phyloP scores from a whole-genome alignment of 768 basidiomycete genomes.

The Phaffia australis region DNA sequence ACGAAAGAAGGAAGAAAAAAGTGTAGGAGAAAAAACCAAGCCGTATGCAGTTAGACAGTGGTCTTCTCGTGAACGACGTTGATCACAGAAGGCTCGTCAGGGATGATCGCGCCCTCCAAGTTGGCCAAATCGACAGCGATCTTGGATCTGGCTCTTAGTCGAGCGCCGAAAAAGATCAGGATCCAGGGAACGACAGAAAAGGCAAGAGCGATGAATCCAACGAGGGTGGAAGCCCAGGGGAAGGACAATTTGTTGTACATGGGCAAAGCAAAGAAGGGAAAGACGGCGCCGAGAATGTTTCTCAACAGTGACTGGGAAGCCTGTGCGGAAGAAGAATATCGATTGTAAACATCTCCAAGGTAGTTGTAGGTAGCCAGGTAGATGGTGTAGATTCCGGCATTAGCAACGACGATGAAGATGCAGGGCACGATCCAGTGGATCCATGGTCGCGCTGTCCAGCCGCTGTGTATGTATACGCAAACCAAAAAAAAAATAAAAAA shows the following conservation, averaged over 20 bases:
- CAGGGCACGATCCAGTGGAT: constrained; percentile 32
- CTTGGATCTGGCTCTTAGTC: constrained; percentile 15
- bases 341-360: constrained; percentile 34
- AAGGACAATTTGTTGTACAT: constrained; percentile 27
- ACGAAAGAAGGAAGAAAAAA: too few species aligned
- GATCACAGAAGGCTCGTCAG: constrained; percentile 15
- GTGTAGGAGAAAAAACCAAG: too few species aligned
- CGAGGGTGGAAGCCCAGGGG: constrained; percentile 31
- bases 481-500: background rate
- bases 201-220: constrained; percentile 29
- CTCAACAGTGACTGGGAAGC: constrained; percentile 30
- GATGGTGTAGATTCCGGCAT: constrained; percentile 28
- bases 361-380: constrained; percentile 28
- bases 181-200: constrained; percentile 26
- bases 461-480: constrained; percentile 25
- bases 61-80: too few species aligned
- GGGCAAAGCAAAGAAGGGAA: constrained; percentile 31
- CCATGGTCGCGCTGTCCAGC: constrained; percentile 33
- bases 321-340: constrained; percentile 34
- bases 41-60: too few species aligned
- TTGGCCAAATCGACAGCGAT: constrained; percentile 23
- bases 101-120: constrained; percentile 20
- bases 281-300: constrained; percentile 30
- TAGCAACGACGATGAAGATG: constrained; percentile 28
- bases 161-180: constrained; percentile 21